A percentile compares a stretch with the other conserved stretches of the same genome.
Evolutionary conservation across 225 moss, liverwort and hornwort species (phyloP).

Genomic region (Rhytidiadelphus loreus): DNA sequence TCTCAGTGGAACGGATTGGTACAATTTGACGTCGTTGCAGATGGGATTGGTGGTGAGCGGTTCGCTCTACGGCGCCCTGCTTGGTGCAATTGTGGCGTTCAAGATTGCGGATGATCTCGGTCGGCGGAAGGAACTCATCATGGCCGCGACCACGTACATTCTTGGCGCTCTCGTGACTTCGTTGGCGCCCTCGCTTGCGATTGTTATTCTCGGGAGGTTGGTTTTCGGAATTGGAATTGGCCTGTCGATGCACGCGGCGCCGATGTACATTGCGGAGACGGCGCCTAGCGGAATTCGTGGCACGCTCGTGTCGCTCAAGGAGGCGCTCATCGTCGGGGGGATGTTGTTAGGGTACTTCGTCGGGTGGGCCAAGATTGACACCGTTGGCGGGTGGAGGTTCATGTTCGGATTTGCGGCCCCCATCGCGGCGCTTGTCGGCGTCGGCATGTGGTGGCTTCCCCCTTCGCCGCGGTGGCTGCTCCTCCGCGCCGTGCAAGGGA

Average conservation of each 20-base stretch:
- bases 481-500: slow-evolving; percentile 65
- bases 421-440: slow-evolving; percentile 50
- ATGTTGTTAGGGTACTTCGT: slow-evolving; percentile 73
- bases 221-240: slow-evolving; percentile 72
- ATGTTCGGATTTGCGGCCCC: slow-evolving; percentile 73
- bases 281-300: slow-evolving; percentile 65
- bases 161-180: slow-evolving; percentile 40
- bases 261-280: slow-evolving; percentile 93
- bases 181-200: slow-evolving; percentile 26
- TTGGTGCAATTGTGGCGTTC: slow-evolving; percentile 70
- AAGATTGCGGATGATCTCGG: slow-evolving; percentile 69
- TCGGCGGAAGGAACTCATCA: slow-evolving; percentile 67
- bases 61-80: slow-evolving; percentile 78
- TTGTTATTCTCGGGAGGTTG: slow-evolving; percentile 55
- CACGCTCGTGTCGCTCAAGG: slow-evolving; percentile 73
- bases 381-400: slow-evolving; percentile 72
- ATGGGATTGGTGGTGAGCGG: slow-evolving; percentile 85
- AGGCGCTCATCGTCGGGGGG: slow-evolving; percentile 57
- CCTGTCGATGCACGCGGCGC: slow-evolving; percentile 88
- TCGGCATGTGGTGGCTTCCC: slow-evolving; percentile 84
- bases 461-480: slow-evolving; percentile 88
- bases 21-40: slow-evolving; percentile 45
- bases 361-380: slow-evolving; percentile 54
- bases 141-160: slow-evolving; percentile 44
- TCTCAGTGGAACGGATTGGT: slow-evolving; percentile 78